These are phyloP conservation scores for Novymonas esmeraldas DNA, from an alignment of 208 protist genomes.

Conservation along the genomic window DNA sequence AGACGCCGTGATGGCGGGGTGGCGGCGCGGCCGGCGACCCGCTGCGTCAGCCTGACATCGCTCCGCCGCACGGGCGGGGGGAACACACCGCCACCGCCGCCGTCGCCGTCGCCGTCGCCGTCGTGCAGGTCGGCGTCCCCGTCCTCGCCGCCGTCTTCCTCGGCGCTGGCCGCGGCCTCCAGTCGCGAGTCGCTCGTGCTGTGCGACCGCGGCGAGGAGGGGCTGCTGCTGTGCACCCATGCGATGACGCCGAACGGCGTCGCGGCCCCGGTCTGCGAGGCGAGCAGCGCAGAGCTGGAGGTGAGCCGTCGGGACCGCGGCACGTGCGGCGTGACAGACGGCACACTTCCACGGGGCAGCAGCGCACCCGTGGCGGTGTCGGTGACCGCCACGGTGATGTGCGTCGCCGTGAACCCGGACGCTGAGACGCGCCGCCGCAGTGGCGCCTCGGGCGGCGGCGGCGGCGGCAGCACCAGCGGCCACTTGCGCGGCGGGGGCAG, in stretches of 20 bases:
- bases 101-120: background rate
- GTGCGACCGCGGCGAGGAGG: background rate
- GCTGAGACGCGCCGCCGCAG: background rate
- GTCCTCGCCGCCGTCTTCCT: background rate
- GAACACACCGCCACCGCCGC: background rate
- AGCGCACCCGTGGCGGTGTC: background rate
- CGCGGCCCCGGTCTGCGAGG: background rate
- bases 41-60: background rate
- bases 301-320: no score
- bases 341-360: background rate
- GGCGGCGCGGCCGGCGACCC: background rate
- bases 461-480: no score
- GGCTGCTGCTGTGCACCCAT: conserved; percentile 3
- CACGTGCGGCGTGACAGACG: no score
- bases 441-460: background rate
- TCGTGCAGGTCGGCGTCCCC: background rate
- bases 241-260: background rate
- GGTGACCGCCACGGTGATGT: background rate
- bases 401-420: conserved; percentile 10
- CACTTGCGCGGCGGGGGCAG: no score
- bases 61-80: background rate
- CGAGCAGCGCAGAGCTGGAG: background rate
- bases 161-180: background rate
- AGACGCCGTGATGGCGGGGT: background rate
- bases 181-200: background rate